phyloP scores from a whole-genome alignment of 176 grass and related monocot species.

The Alloteropsis semialata region DNA sequence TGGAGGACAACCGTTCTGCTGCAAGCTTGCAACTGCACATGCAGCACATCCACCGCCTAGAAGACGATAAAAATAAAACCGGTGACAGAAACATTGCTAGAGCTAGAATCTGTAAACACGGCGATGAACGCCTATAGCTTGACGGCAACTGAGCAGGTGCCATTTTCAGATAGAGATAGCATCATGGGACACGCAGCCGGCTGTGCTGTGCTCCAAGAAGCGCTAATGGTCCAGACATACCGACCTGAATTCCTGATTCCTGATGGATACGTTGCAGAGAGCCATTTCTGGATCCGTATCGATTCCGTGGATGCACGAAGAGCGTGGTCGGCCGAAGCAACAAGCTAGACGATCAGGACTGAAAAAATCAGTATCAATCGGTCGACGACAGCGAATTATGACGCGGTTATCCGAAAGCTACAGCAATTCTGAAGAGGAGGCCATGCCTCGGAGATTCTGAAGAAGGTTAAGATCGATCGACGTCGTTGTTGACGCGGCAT shows the following conservation, averaged over 20 bases:
- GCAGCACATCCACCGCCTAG: not conserved
- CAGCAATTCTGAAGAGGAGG: not conserved
- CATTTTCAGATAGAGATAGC: not conserved
- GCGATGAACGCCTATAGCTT: not conserved
- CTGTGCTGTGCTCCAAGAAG: not conserved
- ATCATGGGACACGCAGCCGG: slow-evolving; percentile 23
- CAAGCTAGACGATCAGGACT: too few relatives aligned
- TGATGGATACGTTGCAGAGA: too few relatives aligned
- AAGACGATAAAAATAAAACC: not conserved
- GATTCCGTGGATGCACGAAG: not conserved
- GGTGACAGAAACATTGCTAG: not conserved
- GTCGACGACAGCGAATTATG: not conserved
- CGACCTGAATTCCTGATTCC: too few relatives aligned
- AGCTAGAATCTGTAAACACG: not conserved
- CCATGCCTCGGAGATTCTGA: not conserved
- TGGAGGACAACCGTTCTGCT: not conserved
- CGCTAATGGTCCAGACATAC: not conserved
- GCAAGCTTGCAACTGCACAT: not conserved
- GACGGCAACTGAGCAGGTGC: not conserved
- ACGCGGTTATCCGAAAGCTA: slow-evolving; percentile 11
- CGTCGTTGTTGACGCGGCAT: not conserved
- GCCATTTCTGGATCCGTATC: not conserved
- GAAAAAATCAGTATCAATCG: slow-evolving; percentile 1
- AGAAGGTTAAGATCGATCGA: not conserved
- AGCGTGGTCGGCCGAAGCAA: not conserved